These are phyloP conservation scores for Rosa hybrid DNA, from an alignment of 331 rosid genomes.

Conservation along the genomic window DNA sequence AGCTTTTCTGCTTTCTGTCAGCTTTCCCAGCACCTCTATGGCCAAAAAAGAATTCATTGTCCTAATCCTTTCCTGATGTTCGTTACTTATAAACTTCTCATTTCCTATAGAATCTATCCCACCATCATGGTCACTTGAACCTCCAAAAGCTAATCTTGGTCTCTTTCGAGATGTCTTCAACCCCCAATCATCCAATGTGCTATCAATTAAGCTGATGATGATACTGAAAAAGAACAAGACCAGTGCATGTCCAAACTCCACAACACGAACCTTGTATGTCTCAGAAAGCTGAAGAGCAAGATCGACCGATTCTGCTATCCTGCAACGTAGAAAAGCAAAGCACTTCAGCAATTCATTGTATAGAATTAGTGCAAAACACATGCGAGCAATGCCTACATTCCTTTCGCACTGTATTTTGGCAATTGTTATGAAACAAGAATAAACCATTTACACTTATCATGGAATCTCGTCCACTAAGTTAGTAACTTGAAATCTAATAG, in stretches of 20 bases:
- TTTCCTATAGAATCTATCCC: slow-evolving; percentile 46
- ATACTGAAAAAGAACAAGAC: slow-evolving; percentile 58
- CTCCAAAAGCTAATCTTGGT: slow-evolving; percentile 38
- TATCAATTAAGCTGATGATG: slow-evolving; percentile 51
- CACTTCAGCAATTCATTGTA: slow-evolving; percentile 12
- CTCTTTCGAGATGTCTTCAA: slow-evolving; percentile 34
- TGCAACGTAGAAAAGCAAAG: slow-evolving; percentile 33
- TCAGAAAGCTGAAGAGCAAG: slow-evolving; percentile 59
- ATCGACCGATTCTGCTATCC: slow-evolving; percentile 63
- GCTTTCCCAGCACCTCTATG: slow-evolving; percentile 63
- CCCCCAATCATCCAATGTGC: slow-evolving; percentile 61
- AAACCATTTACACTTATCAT: background rate
- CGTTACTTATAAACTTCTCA: slow-evolving; percentile 29
- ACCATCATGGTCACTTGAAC: slow-evolving; percentile 28
- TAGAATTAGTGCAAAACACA: slow-evolving; percentile 9
- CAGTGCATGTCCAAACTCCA: slow-evolving; percentile 65
- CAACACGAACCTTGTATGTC: slow-evolving; percentile 31
- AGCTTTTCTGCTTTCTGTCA: slow-evolving; percentile 63
- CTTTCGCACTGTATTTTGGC: background rate
- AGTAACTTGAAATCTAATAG: background rate
- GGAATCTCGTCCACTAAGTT: background rate
- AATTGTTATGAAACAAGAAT: background rate
- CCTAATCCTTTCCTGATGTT: slow-evolving; percentile 45
- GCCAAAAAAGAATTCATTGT: slow-evolving; percentile 54
- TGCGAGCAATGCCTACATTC: background rate